Evolutionary conservation across 2,329 filamentous ascomycete species (phyloP), one percentile per base, ranked within the genome.

Genomic region (Zopfia rhizophila): DNA sequence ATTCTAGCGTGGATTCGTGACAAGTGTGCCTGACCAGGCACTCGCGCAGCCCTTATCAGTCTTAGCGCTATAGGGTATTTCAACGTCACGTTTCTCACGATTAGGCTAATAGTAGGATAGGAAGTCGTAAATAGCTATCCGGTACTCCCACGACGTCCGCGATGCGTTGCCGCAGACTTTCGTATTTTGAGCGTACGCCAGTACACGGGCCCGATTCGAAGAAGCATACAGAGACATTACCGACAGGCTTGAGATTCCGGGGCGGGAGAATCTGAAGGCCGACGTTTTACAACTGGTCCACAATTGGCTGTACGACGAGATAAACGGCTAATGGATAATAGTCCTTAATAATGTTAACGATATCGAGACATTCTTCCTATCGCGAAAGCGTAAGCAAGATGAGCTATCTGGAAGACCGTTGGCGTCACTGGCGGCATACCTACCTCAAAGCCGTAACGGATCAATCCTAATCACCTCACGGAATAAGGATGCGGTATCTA

Each of bases 401-500:
- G n/a, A n/a, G n/a, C n/a, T n/a, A n/a, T n/a, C n/a, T n/a, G n/a
- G n/a, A n/a, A n/a, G n/a, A n/a, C n/a, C n/a, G n/a, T n/a, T n/a
- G n/a, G n/a, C 23, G 36, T 31, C 45, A 12, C 25, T 55, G 13
- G 35, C 48, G 5, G 14, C 33, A 3, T 53, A 41, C 36, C 38
- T 56, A 4, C 53, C 50, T 10, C 45, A 49, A 37, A 51, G 41
- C 35, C 10, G 29, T 11, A 41, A 48, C 29, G 51, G 51, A 18
- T 33, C 42, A 11, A 39, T 51, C 6, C 23, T 57, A 10, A 33
- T 57, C 25, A 52, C 51, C 2, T 52, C 50, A 3, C 45, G 51
- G 19, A 51, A 24, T 25, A 38, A 39, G 29, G 18, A 39, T 12
- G 46, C 35, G 13, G 54, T 51, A 23, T 11, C 23, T 4, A 24